Evolutionary conservation across 371 early-diverging fungal species (phyloP).

Genomic region (Synchytrium microbalum): DNA sequence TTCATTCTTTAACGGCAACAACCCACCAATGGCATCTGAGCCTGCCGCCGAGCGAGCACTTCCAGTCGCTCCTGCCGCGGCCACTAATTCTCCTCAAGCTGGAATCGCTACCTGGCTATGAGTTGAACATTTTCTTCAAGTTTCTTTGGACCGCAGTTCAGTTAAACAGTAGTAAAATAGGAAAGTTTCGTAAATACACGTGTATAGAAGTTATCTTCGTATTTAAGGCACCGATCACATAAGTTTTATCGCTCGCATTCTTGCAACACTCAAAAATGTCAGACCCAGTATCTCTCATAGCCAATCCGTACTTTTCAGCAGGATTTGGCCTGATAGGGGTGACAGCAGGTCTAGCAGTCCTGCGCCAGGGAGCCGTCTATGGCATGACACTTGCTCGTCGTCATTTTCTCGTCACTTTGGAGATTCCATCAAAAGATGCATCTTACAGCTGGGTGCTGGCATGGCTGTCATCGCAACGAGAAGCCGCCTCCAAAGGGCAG

Average conservation of each 20-base stretch:
- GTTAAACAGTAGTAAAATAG: no score
- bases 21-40: neutral
- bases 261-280: no score
- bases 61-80: neutral
- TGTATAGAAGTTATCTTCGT: no score
- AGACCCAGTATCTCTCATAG: no score
- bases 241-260: no score
- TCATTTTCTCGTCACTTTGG: slow-evolving; percentile 78
- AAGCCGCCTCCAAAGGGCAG: neutral
- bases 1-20: neutral
- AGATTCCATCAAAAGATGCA: slow-evolving; percentile 90
- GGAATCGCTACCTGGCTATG: neutral
- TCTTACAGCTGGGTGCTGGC: slow-evolving; percentile 88
- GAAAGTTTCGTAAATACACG: no score
- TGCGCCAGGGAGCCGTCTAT: slow-evolving; percentile 62
- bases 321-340: slow-evolving; percentile 89
- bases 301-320: slow-evolving; percentile 89
- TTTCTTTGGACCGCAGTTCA: no score
- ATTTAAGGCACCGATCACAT: no score
- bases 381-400: slow-evolving; percentile 64
- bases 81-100: neutral
- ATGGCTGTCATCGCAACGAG: slow-evolving; percentile 64
- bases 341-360: slow-evolving; percentile 71
- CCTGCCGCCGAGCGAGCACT: neutral
- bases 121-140: no score